phyloP scores from a whole-genome alignment of 176 grass and related monocot genomes.

The Pharus latifolius region DNA sequence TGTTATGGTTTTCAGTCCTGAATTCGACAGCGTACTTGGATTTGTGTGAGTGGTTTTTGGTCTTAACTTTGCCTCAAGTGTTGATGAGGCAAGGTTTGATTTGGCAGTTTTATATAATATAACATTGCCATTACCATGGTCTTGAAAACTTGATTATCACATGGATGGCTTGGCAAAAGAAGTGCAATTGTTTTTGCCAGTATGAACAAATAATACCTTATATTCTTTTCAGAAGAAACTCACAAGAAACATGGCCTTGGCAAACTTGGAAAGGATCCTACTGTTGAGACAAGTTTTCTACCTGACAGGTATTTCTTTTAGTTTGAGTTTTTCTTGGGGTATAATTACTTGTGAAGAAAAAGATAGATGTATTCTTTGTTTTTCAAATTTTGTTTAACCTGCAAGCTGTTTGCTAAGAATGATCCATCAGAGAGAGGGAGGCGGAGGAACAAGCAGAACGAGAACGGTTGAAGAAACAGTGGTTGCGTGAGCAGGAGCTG shows the following conservation, averaged over 20 bases:
- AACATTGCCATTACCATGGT: background rate
- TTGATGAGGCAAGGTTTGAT: background rate
- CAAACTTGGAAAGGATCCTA: constrained; percentile 86
- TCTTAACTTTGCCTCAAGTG: background rate
- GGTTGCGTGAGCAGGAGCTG: constrained; percentile 82
- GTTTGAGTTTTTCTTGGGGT: constrained; percentile 11
- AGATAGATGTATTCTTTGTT: constrained; percentile 7
- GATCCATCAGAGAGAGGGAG: constrained; percentile 94
- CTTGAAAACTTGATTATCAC: background rate
- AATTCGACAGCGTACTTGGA: background rate
- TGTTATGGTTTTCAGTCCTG: background rate
- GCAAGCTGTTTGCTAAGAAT: constrained; percentile 75
- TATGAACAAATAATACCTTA: background rate
- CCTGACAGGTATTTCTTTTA: constrained; percentile 74
- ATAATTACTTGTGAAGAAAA: background rate
- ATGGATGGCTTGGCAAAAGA: background rate
- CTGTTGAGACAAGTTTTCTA: constrained; percentile 93
- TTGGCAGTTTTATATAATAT: background rate
- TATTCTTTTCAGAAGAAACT: constrained; percentile 44
- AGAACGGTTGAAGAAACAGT: constrained; percentile 76
- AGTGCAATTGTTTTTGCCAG: background rate
- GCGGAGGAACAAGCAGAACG: constrained; percentile 89
- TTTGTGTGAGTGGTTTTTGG: background rate
- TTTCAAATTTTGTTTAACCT: constrained; percentile 40
- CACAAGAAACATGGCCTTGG: constrained; percentile 41